A percentile compares a stretch with the other conserved stretches of the same genome.
Conservation (phyloP, 257 asterid genomes). For the Anisodus acutangulus region DNA sequence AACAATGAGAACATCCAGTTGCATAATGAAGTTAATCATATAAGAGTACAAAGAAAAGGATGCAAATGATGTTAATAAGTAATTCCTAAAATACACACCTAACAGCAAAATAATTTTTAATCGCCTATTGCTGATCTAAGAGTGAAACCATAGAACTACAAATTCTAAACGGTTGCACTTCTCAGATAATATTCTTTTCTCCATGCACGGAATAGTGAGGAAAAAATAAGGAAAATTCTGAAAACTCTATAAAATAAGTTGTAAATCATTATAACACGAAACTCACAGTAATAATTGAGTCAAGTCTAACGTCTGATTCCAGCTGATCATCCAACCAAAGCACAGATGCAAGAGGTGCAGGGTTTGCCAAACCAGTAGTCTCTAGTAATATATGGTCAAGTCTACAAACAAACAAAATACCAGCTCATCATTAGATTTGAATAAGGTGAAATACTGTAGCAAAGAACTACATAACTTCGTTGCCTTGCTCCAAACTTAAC, state of each 20-base stretch:
- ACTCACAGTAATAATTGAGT: conserved; percentile 91
- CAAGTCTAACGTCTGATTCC: conserved; percentile 86
- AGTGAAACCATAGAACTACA: neutral
- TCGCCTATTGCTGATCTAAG: neutral
- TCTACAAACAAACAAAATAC: conserved; percentile 48
- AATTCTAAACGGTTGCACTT: neutral
- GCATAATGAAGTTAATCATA: conserved; percentile 7
- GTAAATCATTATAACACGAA: conserved; percentile 33
- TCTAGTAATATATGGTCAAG: conserved; percentile 96
- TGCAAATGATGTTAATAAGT: neutral
- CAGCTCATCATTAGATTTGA: neutral
- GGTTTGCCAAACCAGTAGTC: conserved; percentile 97
- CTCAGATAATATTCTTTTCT: neutral
- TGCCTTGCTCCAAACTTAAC: conserved; percentile 13
- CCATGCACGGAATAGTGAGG: conserved; percentile 1
- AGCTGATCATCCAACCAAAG: conserved; percentile 99
- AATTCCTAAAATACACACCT: neutral
- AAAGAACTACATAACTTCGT: neutral
- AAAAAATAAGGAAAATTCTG: neutral
- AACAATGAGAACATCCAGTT: neutral
- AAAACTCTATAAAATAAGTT: neutral
- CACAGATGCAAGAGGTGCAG: conserved; percentile 98
- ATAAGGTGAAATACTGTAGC: neutral
- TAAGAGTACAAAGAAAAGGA: neutral
- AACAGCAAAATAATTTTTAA: neutral